Percentiles rank a stretch among this genome's conserved stretches.
Conservation (phyloP, 2,329 filamentous ascomycete genomes). For the Fusarium sp. region DNA sequence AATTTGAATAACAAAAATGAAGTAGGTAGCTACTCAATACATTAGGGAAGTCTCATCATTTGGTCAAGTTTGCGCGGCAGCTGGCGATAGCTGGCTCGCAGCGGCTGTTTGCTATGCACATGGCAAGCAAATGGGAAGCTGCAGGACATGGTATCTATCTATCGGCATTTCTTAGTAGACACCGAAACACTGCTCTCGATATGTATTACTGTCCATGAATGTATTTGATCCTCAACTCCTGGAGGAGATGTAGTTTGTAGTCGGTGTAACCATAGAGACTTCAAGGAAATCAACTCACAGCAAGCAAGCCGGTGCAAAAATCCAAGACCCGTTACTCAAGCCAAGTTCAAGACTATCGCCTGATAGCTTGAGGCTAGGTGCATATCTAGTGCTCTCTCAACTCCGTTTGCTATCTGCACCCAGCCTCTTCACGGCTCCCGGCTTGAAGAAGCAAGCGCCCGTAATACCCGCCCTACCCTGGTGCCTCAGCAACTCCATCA, state of each 20-base stretch:
- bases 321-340: not conserved
- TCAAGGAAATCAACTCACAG: not conserved
- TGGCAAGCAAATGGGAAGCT: not conserved
- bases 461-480: not conserved
- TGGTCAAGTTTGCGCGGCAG: not conserved
- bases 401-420: not conserved
- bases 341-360: not conserved
- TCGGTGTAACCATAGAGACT: not conserved
- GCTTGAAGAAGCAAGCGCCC: not conserved
- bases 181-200: not conserved
- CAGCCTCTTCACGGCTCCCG: not conserved
- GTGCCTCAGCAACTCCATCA: not conserved
- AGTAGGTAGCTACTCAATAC: not conserved
- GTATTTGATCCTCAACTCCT: not conserved
- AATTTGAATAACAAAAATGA: not conserved
- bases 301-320: not conserved
- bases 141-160: not conserved
- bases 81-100: conserved; percentile 10
- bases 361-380: not conserved
- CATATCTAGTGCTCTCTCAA: not conserved
- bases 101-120: conserved; percentile 6
- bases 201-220: not conserved
- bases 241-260: not conserved
- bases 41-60: not conserved
- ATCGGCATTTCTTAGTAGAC: not conserved